Conservation (phyloP, 2,329 filamentous ascomycete species). For the Hymenoscyphus linearis region DNA sequence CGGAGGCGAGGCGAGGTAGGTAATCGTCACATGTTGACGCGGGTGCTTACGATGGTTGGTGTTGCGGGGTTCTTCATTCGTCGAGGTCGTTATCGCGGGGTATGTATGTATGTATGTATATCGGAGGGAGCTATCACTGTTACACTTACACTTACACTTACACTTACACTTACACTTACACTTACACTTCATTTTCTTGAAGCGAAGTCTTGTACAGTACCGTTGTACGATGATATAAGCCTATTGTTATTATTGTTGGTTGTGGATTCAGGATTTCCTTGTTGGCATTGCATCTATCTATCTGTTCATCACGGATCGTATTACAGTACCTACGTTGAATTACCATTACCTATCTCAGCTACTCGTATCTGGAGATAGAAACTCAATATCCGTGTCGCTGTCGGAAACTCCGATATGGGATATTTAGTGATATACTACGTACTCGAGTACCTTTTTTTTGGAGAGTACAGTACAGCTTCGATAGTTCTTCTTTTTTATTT, state of each 20-base stretch:
- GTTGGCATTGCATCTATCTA: background rate
- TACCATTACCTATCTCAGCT: background rate
- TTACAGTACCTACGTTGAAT: background rate
- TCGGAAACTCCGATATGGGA: too few species aligned
- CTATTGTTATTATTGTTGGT: background rate
- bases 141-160: too few species aligned
- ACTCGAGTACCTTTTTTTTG: too few species aligned
- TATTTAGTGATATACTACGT: too few species aligned
- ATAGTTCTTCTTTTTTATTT: too few species aligned
- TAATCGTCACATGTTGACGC: background rate
- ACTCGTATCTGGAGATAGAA: background rate
- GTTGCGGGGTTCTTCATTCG: background rate
- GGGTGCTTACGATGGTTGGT: background rate
- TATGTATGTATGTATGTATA: background rate
- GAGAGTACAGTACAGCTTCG: too few species aligned
- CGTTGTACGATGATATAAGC: background rate
- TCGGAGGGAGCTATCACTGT: background rate
- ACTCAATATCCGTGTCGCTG: too few species aligned
- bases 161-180: too few species aligned
- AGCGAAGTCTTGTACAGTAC: too few species aligned
- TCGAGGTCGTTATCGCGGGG: background rate
- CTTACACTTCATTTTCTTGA: constrained; percentile 12
- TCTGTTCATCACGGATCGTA: background rate
- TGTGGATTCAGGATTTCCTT: background rate
- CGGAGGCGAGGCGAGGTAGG: too few species aligned